Evolutionary conservation across 2,329 filamentous ascomycete species (phyloP).

Genomic region (Ophiostoma himal-ulmi): DNA sequence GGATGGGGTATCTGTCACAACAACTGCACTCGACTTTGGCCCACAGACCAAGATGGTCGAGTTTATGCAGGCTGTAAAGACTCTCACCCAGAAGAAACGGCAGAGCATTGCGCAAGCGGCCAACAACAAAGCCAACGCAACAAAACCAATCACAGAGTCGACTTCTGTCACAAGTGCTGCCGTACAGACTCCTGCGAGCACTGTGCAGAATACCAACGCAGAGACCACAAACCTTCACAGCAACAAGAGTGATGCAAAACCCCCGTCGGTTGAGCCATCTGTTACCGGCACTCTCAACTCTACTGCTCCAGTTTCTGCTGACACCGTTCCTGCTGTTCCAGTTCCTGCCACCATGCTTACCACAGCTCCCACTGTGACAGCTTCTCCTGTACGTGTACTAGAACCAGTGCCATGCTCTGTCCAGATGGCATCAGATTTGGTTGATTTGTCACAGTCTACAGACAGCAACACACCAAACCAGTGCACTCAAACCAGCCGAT

Average conservation of each 20-base stretch:
- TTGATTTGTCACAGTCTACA: slow-evolving; percentile 21
- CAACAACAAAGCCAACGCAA: background rate
- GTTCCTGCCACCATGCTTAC: background rate
- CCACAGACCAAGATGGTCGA: slow-evolving; percentile 19
- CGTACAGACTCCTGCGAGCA: background rate
- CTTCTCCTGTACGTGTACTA: background rate
- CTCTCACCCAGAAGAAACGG: slow-evolving; percentile 4
- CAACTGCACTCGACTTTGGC: slow-evolving; percentile 22
- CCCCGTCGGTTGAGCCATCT: background rate
- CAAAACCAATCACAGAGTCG: background rate
- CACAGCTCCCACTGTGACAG: background rate
- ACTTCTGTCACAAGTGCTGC: background rate
- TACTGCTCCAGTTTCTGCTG: background rate
- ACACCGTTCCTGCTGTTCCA: background rate
- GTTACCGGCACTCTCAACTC: background rate
- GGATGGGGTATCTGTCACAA: slow-evolving; percentile 22
- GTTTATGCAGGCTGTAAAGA: slow-evolving; percentile 23
- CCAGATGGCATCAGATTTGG: slow-evolving; percentile 15
- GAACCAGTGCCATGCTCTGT: background rate
- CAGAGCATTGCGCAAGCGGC: background rate
- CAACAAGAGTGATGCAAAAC: background rate
- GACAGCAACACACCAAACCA: background rate
- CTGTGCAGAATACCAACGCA: background rate
- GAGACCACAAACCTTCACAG: background rate
- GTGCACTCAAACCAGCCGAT: background rate